phyloP scores from a whole-genome alignment of 768 basidiomycete genomes.

The Psilocybe azurescens region DNA sequence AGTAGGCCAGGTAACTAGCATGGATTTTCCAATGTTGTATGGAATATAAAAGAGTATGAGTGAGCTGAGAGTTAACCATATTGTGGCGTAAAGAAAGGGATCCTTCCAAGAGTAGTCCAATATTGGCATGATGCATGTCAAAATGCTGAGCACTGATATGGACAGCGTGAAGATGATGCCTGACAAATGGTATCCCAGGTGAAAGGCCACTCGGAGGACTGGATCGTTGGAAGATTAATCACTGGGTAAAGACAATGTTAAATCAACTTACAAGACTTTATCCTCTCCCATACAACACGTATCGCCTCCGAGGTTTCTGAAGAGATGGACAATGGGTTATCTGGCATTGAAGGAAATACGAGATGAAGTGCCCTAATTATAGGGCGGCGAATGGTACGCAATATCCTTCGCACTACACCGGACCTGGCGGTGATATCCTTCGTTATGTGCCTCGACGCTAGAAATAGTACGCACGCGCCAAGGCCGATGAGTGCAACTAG shows the following conservation, averaged over 20 bases:
- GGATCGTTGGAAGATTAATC: not conserved
- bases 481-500: not conserved
- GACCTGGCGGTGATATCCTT: not conserved
- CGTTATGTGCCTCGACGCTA: not conserved
- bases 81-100: not conserved
- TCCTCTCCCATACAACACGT: too few relatives aligned
- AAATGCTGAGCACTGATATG: not conserved
- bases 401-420: not conserved
- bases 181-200: not conserved
- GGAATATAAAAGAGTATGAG: not conserved
- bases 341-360: too few relatives aligned
- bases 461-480: not conserved
- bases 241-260: not conserved
- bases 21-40: too few relatives aligned
- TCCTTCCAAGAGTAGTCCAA: not conserved
- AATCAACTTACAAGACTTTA: too few relatives aligned
- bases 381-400: too few relatives aligned
- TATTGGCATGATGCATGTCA: not conserved
- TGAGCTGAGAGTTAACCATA: not conserved
- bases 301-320: too few relatives aligned
- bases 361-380: too few relatives aligned
- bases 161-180: not conserved
- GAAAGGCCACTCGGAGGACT: not conserved
- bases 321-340: too few relatives aligned
- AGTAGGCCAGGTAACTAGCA: too few relatives aligned